Base-by-base conservation (phyloP, 495 filamentous ascomycete genomes). In the Hypoxylon fuscum region DNA sequence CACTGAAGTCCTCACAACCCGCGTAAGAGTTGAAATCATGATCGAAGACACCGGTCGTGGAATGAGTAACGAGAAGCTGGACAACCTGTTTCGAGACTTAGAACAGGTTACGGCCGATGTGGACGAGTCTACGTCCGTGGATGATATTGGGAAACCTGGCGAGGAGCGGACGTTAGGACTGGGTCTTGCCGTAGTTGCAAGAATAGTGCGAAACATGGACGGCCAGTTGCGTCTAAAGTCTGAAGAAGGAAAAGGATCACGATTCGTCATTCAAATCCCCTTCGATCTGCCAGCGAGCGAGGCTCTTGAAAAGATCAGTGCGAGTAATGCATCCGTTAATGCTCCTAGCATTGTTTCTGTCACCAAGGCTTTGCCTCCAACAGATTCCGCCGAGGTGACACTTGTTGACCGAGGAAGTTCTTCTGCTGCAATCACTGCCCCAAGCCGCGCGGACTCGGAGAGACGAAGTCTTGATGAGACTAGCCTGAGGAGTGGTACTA, bases 151-250 rank as follows among this genome's bases (percentile, higher is more conserved):
- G n/a, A 54, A 68, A 27, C 15, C 58, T 9, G 38, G 64, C 54
- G 20, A 82, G 73, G 55, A 69, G 69, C 48, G 83, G 23, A 73
- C 87, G 1, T 72, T 98, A 2, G 94, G 94, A 0, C 79, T 98
- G 3, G 94, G 93, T 0, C 82, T 98, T 21, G 94, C 94, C 1
- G 78, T 96, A 10, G 93, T 96, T 2, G 90, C 94, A 35, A 81
- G 93, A 18, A 91, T 91, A 41, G 79, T 97, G 17, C 83, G 85
- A n/a, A 96, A 90, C 65, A 93, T 96, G 89, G 87, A 94, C 50
- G 94, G 94, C 0, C 94, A 97, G 58, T 73, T 98, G 15, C 85
- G 90, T 18, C 78, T 98, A 5, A 96, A 93, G 62, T 96, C 93
- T 0, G 92, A 96, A 70, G 84, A 89, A 71, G 90, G 91, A 0